These are phyloP conservation scores for Talaromyces ruber DNA, from an alignment of 495 filamentous ascomycete species.

Conservation along the genomic window DNA sequence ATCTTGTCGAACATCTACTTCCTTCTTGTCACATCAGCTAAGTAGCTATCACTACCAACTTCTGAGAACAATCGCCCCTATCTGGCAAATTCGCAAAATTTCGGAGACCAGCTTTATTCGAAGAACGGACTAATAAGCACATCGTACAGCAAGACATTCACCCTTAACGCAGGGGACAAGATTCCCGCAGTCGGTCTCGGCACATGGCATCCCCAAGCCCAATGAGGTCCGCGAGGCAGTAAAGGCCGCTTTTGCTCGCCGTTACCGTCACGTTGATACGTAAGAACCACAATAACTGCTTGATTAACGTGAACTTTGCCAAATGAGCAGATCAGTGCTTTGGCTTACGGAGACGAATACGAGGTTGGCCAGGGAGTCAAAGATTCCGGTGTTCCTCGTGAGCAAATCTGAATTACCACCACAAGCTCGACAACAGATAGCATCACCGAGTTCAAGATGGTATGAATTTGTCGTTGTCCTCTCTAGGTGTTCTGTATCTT, in stretches of 20 bases:
- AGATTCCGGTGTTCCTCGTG: slow-evolving; percentile 70
- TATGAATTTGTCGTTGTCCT: slow-evolving; percentile 59
- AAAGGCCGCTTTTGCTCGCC: slow-evolving; percentile 59
- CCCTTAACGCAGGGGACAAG: slow-evolving; percentile 69
- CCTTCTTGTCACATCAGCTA: neutral
- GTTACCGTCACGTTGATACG: slow-evolving; percentile 67
- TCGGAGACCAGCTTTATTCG: slow-evolving; percentile 9
- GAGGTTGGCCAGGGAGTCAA: slow-evolving; percentile 74
- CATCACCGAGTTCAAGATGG: slow-evolving; percentile 65
- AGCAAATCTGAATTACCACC: slow-evolving; percentile 79
- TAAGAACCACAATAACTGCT: slow-evolving; percentile 16
- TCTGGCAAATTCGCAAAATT: slow-evolving; percentile 23
- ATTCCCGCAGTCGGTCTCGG: slow-evolving; percentile 79
- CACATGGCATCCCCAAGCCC: slow-evolving; percentile 67
- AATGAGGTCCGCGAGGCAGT: slow-evolving; percentile 64
- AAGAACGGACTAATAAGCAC: neutral
- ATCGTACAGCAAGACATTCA: slow-evolving; percentile 49
- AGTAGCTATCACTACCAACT: neutral
- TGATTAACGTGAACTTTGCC: slow-evolving; percentile 21
- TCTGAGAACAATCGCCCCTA: neutral
- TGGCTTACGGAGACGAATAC: slow-evolving; percentile 76
- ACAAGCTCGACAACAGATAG: slow-evolving; percentile 80
- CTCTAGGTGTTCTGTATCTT: slow-evolving; percentile 65
- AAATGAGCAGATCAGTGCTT: slow-evolving; percentile 39
- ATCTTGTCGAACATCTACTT: neutral